A percentile compares a stretch with the other conserved stretches of the same genome.
These are phyloP conservation scores for Noccaea caerulescens DNA, from an alignment of 345 rosid genomes.

Conservation along the genomic window DNA sequence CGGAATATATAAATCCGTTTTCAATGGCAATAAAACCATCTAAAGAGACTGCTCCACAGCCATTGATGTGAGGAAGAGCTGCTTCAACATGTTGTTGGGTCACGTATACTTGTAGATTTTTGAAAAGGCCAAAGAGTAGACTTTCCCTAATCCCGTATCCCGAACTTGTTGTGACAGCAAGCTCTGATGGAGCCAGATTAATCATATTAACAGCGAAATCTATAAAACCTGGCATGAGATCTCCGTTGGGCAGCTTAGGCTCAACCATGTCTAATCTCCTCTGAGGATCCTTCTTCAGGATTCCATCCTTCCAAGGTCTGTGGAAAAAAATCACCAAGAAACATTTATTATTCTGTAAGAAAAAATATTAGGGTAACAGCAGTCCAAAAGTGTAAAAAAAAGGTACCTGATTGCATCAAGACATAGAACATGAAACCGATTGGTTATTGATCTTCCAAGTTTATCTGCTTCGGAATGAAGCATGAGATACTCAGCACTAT, in stretches of 20 bases:
- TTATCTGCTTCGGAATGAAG: conserved; percentile 52
- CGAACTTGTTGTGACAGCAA: too few relatives aligned
- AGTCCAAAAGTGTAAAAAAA: neutral
- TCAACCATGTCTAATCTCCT: conserved; percentile 51
- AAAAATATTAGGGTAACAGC: neutral
- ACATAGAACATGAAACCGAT: conserved; percentile 57
- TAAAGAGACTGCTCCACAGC: conserved; percentile 55
- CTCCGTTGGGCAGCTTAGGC: conserved; percentile 51
- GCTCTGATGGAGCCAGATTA: too few relatives aligned
- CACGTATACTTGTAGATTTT: conserved; percentile 62
- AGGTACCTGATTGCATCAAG: conserved; percentile 58
- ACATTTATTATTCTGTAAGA: neutral
- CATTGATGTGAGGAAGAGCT: conserved; percentile 48
- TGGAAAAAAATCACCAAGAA: neutral
- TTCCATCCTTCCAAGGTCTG: conserved; percentile 46
- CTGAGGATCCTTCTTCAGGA: conserved; percentile 46
- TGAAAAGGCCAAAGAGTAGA: conserved; percentile 52
- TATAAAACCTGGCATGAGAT: conserved; percentile 52
- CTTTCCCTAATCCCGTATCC: conserved; percentile 61
- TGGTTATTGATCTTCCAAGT: conserved; percentile 48
- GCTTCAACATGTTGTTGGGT: conserved; percentile 49
- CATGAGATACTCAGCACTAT: conserved; percentile 47
- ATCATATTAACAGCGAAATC: conserved; percentile 78
- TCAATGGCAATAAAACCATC: conserved; percentile 64
- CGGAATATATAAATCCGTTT: conserved; percentile 51